A percentile compares a stretch with the other conserved stretches of the same genome.
phyloP scores from a whole-genome alignment of 2,329 filamentous ascomycete genomes.

The Emericellopsis atlantica region DNA sequence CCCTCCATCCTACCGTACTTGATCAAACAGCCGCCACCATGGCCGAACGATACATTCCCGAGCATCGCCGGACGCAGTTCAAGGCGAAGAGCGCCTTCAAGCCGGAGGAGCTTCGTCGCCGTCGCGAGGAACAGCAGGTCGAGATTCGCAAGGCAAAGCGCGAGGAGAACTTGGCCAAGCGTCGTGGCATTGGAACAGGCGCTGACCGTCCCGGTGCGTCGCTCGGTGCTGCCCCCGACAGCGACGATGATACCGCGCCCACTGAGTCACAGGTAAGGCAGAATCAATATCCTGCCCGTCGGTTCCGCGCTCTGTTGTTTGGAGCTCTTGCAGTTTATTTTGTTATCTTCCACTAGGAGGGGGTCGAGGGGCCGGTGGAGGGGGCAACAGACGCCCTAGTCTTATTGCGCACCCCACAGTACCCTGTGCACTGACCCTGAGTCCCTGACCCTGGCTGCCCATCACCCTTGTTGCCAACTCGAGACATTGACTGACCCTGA shows the following conservation, averaged over 20 bases:
- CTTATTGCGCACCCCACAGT: conserved; percentile 16
- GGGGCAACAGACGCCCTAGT: conserved; percentile 9
- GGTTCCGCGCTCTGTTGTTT: conserved; percentile 3
- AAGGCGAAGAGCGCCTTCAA: conserved; percentile 99
- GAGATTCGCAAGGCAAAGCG: conserved; percentile 98
- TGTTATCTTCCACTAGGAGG: conserved; percentile 10
- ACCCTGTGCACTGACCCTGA: conserved; percentile 1
- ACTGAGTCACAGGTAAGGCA: conserved; percentile 82
- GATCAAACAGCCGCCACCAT: conserved; percentile 44
- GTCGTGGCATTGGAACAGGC: conserved; percentile 80
- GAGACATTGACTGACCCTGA: background rate
- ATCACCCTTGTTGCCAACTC: background rate
- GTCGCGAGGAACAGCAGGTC: conserved; percentile 97
- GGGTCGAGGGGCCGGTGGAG: conserved; percentile 17
- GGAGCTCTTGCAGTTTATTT: conserved; percentile 1
- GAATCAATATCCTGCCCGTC: background rate
- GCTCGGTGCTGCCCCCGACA: conserved; percentile 81
- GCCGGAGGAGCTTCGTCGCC: conserved; percentile 94
- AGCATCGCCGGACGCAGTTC: conserved; percentile 98
- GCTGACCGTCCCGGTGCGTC: conserved; percentile 70
- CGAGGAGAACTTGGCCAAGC: conserved; percentile 97
- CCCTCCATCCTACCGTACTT: conserved; percentile 6
- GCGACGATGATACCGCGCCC: conserved; percentile 90
- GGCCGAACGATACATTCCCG: conserved; percentile 98
- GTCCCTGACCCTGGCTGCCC: background rate